Conservation (phyloP, 2,329 filamentous ascomycete genomes). For the Pseudogymnoascus destructans region DNA sequence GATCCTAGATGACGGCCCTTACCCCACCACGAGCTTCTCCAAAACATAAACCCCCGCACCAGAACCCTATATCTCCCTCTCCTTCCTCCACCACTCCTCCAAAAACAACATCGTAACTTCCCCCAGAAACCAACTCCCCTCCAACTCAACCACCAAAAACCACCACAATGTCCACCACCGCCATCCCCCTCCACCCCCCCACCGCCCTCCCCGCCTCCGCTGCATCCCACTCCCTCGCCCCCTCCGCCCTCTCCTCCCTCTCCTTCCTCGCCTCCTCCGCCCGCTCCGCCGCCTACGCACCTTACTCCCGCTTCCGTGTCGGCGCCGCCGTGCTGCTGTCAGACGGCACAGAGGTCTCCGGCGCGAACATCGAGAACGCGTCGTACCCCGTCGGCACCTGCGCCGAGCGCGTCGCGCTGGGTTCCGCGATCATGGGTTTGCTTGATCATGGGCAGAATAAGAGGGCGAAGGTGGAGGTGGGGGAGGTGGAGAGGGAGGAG, state of each 20-base stretch:
- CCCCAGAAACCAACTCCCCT: background rate
- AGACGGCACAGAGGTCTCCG: conserved; percentile 66
- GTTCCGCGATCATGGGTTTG: conserved; percentile 54
- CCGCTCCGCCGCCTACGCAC: conserved; percentile 26
- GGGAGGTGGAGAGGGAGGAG: conserved; percentile 18
- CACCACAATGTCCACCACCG: background rate
- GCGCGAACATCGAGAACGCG: conserved; percentile 85
- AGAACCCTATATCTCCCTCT: background rate
- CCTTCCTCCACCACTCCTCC: background rate
- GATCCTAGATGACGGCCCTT: background rate
- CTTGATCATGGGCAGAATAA: conserved; percentile 17
- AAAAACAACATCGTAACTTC: no score
- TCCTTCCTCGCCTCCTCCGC: background rate
- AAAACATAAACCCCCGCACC: background rate
- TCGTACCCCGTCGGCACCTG: conserved; percentile 90
- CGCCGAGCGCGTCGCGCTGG: conserved; percentile 82
- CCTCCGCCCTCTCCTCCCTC: background rate
- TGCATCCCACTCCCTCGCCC: background rate
- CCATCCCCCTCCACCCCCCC: background rate
- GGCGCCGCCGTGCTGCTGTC: conserved; percentile 63
- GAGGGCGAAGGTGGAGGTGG: conserved; percentile 12
- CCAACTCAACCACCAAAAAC: background rate
- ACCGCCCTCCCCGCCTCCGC: background rate
- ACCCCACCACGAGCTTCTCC: background rate
- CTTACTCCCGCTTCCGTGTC: conserved; percentile 85